phyloP scores from a whole-genome alignment of 345 rosid species.

The Eucalyptus viminalis region DNA sequence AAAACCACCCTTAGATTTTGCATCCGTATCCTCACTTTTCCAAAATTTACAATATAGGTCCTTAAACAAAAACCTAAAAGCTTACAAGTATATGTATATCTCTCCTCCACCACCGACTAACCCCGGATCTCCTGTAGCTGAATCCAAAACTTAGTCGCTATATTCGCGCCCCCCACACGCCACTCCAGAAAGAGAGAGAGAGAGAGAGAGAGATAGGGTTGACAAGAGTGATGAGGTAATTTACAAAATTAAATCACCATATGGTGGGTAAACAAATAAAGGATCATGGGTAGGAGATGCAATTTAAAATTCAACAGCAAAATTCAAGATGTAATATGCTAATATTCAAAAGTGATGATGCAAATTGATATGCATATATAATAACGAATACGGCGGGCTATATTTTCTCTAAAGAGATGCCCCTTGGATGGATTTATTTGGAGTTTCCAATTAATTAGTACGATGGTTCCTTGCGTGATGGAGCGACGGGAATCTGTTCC shows the following conservation, averaged over 20 bases:
- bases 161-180: too few species aligned
- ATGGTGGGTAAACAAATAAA: too few species aligned
- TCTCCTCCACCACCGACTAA: too few species aligned
- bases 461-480: neutral
- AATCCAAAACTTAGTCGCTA: too few species aligned
- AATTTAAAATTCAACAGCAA: neutral
- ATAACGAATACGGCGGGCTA: neutral
- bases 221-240: too few species aligned
- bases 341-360: neutral
- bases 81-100: too few species aligned
- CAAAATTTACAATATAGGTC: neutral
- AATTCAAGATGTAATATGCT: neutral
- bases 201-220: too few species aligned
- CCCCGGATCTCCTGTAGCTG: neutral
- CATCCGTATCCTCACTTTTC: neutral
- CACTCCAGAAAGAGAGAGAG: too few species aligned
- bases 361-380: neutral
- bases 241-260: accelerated
- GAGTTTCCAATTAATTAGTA: neutral
- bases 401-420: too few species aligned
- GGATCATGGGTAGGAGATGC: neutral
- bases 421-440: neutral
- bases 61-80: neutral
- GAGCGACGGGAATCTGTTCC: neutral
- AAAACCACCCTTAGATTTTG: neutral